Evolutionary conservation across 768 basidiomycete species (phyloP), one percentile per base, ranked within the genome.

Genomic region (Hypsizygus marmoreus): DNA sequence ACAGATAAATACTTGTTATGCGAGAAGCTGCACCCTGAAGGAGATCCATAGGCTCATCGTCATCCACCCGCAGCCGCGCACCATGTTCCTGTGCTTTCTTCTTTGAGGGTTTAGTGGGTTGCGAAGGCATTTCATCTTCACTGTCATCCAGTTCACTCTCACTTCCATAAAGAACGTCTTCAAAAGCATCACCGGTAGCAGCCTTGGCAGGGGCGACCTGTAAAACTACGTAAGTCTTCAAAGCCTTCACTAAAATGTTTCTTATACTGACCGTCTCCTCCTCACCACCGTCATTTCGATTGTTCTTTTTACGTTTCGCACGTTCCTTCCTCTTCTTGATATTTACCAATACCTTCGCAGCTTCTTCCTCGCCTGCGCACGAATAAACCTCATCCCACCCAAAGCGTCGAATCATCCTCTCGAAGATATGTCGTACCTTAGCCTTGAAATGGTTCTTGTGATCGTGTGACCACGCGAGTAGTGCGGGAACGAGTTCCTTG

Each of bases 381-480:
- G 81, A 73, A 60, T 88, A 82, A 1, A 99, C 82, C 33, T 86
- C 86, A 30, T 94, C 84, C 77, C 82, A 97, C 0, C 84, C 86
- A 59, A 97, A 97, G 51, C 93, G 80, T 51, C 95, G 74, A 53
- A 98, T 78, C 81, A 97, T 85, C 36, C 95, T 82, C 72, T 98
- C 95, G 57, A 98, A 95, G 54, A 98, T 94, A 65, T 98, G 95
- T 33, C 92, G 84, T 17, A 97, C 93, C 72, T 97, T 97, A 39
- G 80, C 74, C 66, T 98, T 98, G 82, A 99, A 98, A 62, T 97
- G 97, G 59, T 98, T 98, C 64, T 95, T 95, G 69, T 98, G 95
- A 60, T 97, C 95, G 61, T 97, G 93, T 4, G 92, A 91, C 93
- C 97, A 95, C 35, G 75, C 76, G 25, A 98, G 73, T 10, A 99